Base-by-base conservation (phyloP, 164 flowering plant genomes). In the Amborella trichopoda region DNA sequence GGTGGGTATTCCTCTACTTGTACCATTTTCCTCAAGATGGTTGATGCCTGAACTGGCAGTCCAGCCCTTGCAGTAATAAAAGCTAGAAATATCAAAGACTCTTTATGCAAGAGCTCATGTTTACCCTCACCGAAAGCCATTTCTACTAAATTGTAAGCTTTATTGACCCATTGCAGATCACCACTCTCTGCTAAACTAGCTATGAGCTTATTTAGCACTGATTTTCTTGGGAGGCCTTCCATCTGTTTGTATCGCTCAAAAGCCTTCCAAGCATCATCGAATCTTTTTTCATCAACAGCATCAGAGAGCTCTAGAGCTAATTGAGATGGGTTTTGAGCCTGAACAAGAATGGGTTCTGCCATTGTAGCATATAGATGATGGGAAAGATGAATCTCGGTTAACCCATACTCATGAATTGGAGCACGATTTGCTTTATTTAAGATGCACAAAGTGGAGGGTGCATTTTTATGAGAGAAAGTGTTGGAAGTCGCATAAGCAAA, bases 181-280 rank as follows among this genome's bases (percentile, higher is more conserved):
- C 59, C 61, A 59, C 74, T 81, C 60, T 73, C 75, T 0, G 79
- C 72, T 49, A 60, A 75, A 55, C 72, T 45, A 16, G 68, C 48
- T 27, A 93, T 32, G 41, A 93, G 64, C 52, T 68, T 74, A 59
- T 70, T 82, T 23, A 93, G 68, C 40, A 81, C 50, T 17, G 78
- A 83, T 58, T 77, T 93, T 50, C 85, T 62, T 8, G 94, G 95
- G 62, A 83, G 77, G 26, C 96, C 95, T 40, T 85, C 95, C 84
- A 85, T 74, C 34, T 58, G 68, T 73, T 75, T 58, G 56, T 80
- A 76, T 40, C 73, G 78, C 44, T 80, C 76, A 50, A 62, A 74
- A 38, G 86, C 57, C 63, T 49, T 69, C 91, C 97, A 90, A 3
- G 75, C 67, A 59, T 77, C 88, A 55, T 63, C 57, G 36, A 61